Evolutionary conservation across 2,329 filamentous ascomycete genomes (phyloP), one percentile per base, ranked within the genome.

Genomic region (Cercospora sp.): DNA sequence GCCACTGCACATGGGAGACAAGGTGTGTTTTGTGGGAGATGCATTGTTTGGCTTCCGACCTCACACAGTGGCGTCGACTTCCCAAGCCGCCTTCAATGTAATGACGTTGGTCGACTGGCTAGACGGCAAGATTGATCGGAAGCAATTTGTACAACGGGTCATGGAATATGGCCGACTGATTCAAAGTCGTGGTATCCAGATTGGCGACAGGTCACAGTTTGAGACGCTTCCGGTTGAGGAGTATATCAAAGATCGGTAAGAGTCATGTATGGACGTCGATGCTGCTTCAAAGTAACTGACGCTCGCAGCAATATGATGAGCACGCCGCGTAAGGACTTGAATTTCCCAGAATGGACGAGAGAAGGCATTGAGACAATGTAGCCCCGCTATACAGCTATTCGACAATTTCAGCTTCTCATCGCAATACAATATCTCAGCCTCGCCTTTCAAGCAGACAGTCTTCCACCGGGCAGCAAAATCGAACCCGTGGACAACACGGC

Each of bases 1-100:
- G 30, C 78, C 79, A n/a, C 74, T 76, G n/a, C 83, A 81, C 67
- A 73, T 79, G 61, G 72, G 77, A 23, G 82, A 82, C 8, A 80
- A 78, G 30, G 78, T 84, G 2, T 73, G 84, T 3, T 70, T 84
- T 13, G 77, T 84, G 3, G 83, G 83, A 1, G 83, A 85, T 70
- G 81, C 82, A 1, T 73, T 84, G 28, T 78, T 81, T 0, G 78
- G 80, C 1, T 81, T 84, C 40, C 74, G 83, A 23, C 82, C 83
- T 13, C 82, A 84, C 65, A 78, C 80, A 10, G 83, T 79, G 1
- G 77, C 79, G 10, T 81, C 80, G 12, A 83, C 82, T 5, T 82
- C 80, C 40, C 82, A 84, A 69, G 82, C 81, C 7, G 82, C 81
- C 5, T 79, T 80, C 42, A 80, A 84, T 70, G 79, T 79, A 5